Evolutionary conservation across 345 rosid species (phyloP).

Genomic region (Populus nigra): DNA sequence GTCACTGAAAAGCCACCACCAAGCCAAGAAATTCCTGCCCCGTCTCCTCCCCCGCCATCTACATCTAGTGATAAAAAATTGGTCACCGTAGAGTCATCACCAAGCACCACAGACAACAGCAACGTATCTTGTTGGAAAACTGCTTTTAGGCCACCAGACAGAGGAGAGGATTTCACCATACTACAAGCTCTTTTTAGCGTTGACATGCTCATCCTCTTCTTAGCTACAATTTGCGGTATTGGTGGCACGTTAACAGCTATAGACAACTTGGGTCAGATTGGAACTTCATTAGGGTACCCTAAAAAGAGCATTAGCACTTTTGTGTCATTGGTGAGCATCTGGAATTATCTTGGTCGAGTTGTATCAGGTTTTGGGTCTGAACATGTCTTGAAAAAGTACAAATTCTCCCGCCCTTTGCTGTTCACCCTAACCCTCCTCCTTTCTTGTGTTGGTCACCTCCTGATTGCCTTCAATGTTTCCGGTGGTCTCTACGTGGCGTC

Average conservation of each 20-base stretch:
- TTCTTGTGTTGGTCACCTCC: slow-evolving; percentile 50
- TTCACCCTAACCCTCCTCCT: slow-evolving; percentile 44
- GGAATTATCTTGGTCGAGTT: slow-evolving; percentile 63
- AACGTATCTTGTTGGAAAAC: slow-evolving; percentile 50
- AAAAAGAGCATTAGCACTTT: slow-evolving; percentile 41
- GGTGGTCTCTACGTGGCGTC: slow-evolving; percentile 53
- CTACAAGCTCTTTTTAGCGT: slow-evolving; percentile 55
- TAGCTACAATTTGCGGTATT: slow-evolving; percentile 53
- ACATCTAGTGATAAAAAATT: background rate
- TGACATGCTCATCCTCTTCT: slow-evolving; percentile 59
- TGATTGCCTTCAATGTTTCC: slow-evolving; percentile 45
- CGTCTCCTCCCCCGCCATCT: background rate
- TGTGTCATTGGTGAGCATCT: slow-evolving; percentile 61
- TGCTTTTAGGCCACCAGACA: slow-evolving; percentile 41
- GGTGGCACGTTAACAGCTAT: slow-evolving; percentile 61
- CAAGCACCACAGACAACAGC: background rate
- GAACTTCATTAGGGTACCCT: slow-evolving; percentile 53
- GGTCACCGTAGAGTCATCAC: background rate
- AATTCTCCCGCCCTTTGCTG: slow-evolving; percentile 47
- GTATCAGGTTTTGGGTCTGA: slow-evolving; percentile 55
- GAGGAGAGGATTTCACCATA: slow-evolving; percentile 64
- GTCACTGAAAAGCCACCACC: slow-evolving; percentile 25
- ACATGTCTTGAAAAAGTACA: slow-evolving; percentile 39
- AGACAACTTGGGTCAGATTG: slow-evolving; percentile 69
- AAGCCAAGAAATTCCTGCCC: background rate